A percentile compares a stretch with the other conserved stretches of the same genome.
phyloP scores from a whole-genome alignment of 176 grass and related monocot genomes.

The Eleusine indica region DNA sequence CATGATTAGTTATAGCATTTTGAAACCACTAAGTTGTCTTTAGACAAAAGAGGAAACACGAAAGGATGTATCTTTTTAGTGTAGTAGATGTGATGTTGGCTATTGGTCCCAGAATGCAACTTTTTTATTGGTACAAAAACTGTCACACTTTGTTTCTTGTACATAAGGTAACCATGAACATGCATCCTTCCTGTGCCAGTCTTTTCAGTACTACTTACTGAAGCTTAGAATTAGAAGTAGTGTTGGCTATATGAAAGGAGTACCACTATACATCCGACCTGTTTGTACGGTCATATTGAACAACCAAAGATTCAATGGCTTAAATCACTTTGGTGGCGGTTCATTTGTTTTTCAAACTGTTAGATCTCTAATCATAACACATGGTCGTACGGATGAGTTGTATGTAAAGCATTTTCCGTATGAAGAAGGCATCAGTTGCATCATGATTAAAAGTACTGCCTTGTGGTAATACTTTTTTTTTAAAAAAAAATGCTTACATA shows the following conservation, averaged over 20 bases:
- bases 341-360: neutral
- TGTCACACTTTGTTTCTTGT: neutral
- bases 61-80: neutral
- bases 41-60: neutral
- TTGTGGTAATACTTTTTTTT: neutral
- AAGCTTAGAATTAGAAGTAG: neutral
- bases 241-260: neutral
- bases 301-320: neutral
- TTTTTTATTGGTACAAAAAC: neutral
- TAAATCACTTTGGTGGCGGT: neutral
- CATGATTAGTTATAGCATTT: constrained; percentile 28
- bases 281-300: neutral
- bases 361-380: neutral
- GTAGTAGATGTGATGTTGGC: neutral
- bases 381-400: neutral
- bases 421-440: neutral
- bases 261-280: neutral
- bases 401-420: neutral
- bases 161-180: neutral
- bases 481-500: neutral
- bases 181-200: neutral
- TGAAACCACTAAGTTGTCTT: constrained; percentile 9
- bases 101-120: constrained; percentile 8
- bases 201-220: constrained; percentile 1
- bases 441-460: neutral